Percentiles rank a stretch among this genome's conserved stretches.
phyloP scores from a whole-genome alignment of 2,329 filamentous ascomycete genomes.

The Hypoxylon sp. region DNA sequence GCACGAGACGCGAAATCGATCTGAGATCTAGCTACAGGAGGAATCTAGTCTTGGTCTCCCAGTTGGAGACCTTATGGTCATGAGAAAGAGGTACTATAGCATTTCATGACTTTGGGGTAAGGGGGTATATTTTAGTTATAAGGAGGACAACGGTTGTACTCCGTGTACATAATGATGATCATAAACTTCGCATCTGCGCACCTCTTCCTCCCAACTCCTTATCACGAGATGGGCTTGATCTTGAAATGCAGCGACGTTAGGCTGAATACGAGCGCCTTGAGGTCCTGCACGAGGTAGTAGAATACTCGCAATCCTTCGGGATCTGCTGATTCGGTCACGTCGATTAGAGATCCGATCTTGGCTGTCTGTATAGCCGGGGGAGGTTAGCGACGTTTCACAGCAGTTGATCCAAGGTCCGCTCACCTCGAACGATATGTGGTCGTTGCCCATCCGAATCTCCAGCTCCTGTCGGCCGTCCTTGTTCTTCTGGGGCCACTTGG shows the following conservation, averaged over 20 bases:
- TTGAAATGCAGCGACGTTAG: conserved; percentile 98
- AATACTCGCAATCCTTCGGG: conserved; percentile 97
- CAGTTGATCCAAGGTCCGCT: conserved; percentile 43
- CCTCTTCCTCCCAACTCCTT: conserved; percentile 33
- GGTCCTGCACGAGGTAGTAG: conserved; percentile 97
- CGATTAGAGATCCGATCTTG: conserved; percentile 96
- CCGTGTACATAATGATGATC: conserved; percentile 44
- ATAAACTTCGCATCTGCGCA: conserved; percentile 39
- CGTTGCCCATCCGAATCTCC: conserved; percentile 91
- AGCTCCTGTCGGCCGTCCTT: conserved; percentile 98
- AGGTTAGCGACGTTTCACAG: conserved; percentile 17
- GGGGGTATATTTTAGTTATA: conserved; percentile 47
- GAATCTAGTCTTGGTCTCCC: conserved; percentile 4
- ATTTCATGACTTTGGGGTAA: conserved; percentile 42
- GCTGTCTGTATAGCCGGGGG: conserved; percentile 74
- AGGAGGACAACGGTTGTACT: conserved; percentile 38
- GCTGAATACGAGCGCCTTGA: conserved; percentile 97
- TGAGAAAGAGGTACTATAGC: conserved; percentile 26
- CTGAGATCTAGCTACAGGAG: conserved; percentile 6
- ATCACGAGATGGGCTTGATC: conserved; percentile 78
- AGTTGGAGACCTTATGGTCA: conserved; percentile 24
- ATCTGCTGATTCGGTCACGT: conserved; percentile 95
- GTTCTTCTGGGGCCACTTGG: conserved; percentile 99
- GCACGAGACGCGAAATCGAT: conserved; percentile 15
- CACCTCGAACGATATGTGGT: conserved; percentile 98